Evolutionary conservation across 192 early-diverging fungal genomes (phyloP), one percentile per base, ranked within the genome.

Genomic region (Backusella psychrophila): DNA sequence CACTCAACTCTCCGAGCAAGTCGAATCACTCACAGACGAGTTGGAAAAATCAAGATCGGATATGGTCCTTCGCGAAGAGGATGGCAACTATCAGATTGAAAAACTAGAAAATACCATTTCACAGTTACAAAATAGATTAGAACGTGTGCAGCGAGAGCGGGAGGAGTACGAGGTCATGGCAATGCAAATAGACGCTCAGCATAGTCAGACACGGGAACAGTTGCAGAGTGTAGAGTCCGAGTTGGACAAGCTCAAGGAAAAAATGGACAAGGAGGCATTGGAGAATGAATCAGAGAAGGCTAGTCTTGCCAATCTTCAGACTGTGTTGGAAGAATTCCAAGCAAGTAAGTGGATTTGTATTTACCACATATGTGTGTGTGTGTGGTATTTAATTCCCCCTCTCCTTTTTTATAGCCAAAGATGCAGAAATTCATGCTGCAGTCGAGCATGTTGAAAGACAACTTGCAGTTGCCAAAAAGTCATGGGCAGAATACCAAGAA

Each of bases 321-420:
- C 86, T 35, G 96, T 96, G 17, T 84, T 99, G 66, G 92, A 95
- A 83, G 91, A 93, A 78, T 95, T 99, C 79, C 95, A 99, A 80
- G 88, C 87, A 31, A 86, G 91, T 84, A 88, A 88, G 83, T 33
- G 0, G 33, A 33, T 33, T 33, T 29, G 1, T 36, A n/a, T 15
- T 23, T 71, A 12, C 3, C 9, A 14, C 8, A 3, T 42, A 42
- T 14, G 14, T 14, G 39, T 7, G 8, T 14, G 42, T 14, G 39
- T 7, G 39, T 41, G 39, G 39, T 41, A 41, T 9, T 19, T 17
- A 44, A 44, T 19, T 17, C 35, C 23, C 36, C 29, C 33, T 0
- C 33, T 41, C 31, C 31, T 3, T 33, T n/a, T 66, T 19, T 38
- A 33, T 52, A 73, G 82, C 85, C n/a, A 87, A 89, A 70, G 85